Evolutionary conservation across 78 protist genomes (phyloP).

Genomic region (Guillardia theta): DNA sequence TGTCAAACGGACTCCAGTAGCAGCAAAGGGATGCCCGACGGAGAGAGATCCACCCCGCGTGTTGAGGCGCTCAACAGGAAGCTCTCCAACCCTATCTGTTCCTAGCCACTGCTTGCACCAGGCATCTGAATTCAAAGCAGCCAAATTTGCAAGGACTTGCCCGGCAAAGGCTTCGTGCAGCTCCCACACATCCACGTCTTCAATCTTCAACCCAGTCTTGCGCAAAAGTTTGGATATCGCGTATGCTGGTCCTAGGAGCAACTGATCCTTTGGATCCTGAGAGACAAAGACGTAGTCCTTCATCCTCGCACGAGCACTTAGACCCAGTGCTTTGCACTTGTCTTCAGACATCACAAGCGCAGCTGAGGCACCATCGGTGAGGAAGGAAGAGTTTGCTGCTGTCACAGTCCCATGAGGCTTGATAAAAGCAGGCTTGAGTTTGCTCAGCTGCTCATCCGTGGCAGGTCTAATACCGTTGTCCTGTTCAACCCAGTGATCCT

Average conservation of each 20-base stretch:
- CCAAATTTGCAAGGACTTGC: conserved; percentile 63
- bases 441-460: conserved; percentile 63
- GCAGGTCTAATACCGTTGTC: conserved; percentile 63
- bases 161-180: conserved; percentile 89
- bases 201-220: background rate
- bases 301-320: background rate
- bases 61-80: conserved; percentile 57
- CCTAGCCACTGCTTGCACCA: conserved; percentile 17
- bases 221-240: conserved; percentile 40
- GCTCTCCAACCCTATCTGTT: background rate
- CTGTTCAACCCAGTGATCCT: conserved; percentile 42
- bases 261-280: conserved; percentile 56
- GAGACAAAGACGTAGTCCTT: background rate
- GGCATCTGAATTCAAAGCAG: conserved; percentile 59
- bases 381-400: conserved; percentile 72
- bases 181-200: conserved; percentile 72
- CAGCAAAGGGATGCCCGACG: conserved; percentile 75
- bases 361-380: conserved; percentile 64
- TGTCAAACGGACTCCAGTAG: conserved; percentile 48
- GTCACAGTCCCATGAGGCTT: conserved; percentile 76
- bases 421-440: conserved; percentile 68
- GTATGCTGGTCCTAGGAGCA: conserved; percentile 71
- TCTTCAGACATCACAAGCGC: conserved; percentile 59
- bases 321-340: background rate
- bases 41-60: conserved; percentile 72